phyloP scores from a whole-genome alignment of 2,329 filamentous ascomycete species.

The Calonectria naviculata region DNA sequence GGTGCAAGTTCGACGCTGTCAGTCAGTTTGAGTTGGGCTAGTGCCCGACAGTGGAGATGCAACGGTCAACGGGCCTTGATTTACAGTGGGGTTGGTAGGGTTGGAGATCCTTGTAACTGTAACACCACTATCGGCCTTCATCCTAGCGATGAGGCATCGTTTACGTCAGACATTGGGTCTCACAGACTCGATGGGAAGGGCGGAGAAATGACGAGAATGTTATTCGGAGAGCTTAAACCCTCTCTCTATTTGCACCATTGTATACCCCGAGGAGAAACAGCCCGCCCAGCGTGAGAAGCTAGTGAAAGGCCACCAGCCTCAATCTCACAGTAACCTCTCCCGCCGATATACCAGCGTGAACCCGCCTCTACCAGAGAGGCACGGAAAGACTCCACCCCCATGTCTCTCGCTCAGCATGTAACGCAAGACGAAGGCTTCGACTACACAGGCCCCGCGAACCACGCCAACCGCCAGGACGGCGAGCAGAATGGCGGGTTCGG shows the following conservation, averaged over 20 bases:
- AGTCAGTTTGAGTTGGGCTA: background rate
- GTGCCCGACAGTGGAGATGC: conserved; percentile 3
- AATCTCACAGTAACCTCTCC: background rate
- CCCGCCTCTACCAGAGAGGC: background rate
- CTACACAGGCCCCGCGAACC: conserved; percentile 44
- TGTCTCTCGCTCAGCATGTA: conserved; percentile 57
- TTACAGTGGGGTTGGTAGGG: background rate
- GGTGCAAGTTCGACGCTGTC: background rate
- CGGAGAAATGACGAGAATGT: background rate
- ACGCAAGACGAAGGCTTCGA: conserved; percentile 54
- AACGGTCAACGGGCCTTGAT: background rate
- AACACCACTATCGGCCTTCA: background rate
- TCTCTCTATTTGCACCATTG: background rate
- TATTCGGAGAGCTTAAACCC: background rate
- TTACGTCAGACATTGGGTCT: conserved; percentile 4
- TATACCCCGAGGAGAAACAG: background rate
- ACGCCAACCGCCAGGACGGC: background rate
- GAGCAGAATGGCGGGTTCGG: background rate
- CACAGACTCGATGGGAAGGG: background rate
- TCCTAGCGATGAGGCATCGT: background rate
- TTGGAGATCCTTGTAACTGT: conserved; percentile 4
- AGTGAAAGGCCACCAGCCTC: background rate
- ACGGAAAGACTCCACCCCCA: conserved; percentile 30
- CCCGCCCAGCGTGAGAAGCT: background rate
- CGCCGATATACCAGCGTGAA: background rate